Percentiles rank a stretch among this genome's conserved stretches.
Evolutionary conservation across 2,329 filamentous ascomycete genomes (phyloP).

Genomic region (Sclerotiophoma versabilis): DNA sequence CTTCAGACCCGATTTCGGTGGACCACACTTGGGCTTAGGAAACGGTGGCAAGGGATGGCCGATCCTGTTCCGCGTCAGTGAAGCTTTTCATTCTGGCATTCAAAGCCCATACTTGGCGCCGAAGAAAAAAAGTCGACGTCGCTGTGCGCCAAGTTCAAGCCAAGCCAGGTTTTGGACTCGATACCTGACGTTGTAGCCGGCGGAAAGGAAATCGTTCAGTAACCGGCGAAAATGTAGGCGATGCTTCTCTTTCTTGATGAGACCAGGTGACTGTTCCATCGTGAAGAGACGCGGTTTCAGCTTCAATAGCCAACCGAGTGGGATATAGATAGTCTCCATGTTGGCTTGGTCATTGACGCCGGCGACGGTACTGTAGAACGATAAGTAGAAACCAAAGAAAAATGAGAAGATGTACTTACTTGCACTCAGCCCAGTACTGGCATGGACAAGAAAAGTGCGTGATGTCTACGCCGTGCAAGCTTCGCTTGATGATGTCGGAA

Average conservation of each 20-base stretch:
- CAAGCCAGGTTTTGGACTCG: constrained; percentile 27
- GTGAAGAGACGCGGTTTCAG: background rate
- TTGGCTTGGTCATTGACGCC: background rate
- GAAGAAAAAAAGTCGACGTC: constrained; percentile 40
- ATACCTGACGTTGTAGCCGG: constrained; percentile 37
- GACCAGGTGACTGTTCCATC: constrained; percentile 2
- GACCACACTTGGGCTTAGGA: constrained; percentile 35
- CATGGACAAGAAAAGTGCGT: no score
- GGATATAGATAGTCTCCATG: background rate
- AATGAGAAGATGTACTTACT: no score
- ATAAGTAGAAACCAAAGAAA: background rate
- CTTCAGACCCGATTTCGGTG: constrained; percentile 28
- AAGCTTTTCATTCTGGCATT: no score
- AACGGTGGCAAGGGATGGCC: constrained; percentile 41
- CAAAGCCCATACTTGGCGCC: constrained; percentile 27
- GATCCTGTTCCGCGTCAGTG: constrained; percentile 22
- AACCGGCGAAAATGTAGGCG: constrained; percentile 16
- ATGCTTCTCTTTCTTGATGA: constrained; percentile 15
- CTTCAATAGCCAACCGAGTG: background rate
- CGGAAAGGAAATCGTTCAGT: constrained; percentile 22
- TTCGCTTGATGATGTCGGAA: no score
- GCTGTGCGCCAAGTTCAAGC: no score
- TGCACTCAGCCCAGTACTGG: no score
- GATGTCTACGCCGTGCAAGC: no score
- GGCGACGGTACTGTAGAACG: background rate